Percentiles rank a stretch among this genome's conserved stretches.
phyloP scores from a whole-genome alignment of 169 alveolate species.

The Babesia caballi region DNA sequence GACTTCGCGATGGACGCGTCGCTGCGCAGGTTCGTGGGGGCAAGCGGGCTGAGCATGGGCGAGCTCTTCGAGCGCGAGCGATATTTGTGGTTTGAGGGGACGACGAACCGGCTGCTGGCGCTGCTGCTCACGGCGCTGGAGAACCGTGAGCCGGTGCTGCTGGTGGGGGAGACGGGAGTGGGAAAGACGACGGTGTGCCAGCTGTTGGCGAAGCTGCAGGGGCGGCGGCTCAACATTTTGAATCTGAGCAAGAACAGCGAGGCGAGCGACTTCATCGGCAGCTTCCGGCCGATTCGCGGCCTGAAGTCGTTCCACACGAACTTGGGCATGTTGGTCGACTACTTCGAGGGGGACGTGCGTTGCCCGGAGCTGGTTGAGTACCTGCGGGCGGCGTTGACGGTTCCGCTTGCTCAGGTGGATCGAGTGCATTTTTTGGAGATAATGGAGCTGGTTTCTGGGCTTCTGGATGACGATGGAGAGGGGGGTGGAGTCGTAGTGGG shows the following conservation, averaged over 20 bases:
- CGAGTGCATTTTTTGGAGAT: not conserved
- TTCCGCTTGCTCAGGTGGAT: not conserved
- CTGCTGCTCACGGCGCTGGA: constrained; percentile 88
- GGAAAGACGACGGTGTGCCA: constrained; percentile 98
- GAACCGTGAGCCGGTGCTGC: constrained; percentile 93
- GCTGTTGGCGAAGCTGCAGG: constrained; percentile 80
- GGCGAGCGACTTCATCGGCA: constrained; percentile 94
- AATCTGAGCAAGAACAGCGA: constrained; percentile 98
- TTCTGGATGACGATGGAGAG: not conserved
- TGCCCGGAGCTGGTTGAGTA: constrained; percentile 7
- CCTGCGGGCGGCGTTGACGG: constrained; percentile 3
- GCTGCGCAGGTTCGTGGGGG: constrained; percentile 43
- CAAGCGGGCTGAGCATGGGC: constrained; percentile 35
- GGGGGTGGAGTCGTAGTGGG: not conserved
- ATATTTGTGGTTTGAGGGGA: constrained; percentile 66
- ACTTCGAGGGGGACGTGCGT: constrained; percentile 30
- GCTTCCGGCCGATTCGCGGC: constrained; percentile 86
- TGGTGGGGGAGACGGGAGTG: constrained; percentile 99
- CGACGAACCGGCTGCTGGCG: constrained; percentile 81
- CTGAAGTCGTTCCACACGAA: constrained; percentile 38
- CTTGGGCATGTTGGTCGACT: constrained; percentile 40
- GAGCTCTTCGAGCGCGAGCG: constrained; percentile 39
- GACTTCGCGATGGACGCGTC: constrained; percentile 64
- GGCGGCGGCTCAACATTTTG: constrained; percentile 73
- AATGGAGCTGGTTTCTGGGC: not conserved